These are phyloP conservation scores for Pythium phragmiticola DNA, from an alignment of 352 stramenopile genomes.

Conservation along the genomic window DNA sequence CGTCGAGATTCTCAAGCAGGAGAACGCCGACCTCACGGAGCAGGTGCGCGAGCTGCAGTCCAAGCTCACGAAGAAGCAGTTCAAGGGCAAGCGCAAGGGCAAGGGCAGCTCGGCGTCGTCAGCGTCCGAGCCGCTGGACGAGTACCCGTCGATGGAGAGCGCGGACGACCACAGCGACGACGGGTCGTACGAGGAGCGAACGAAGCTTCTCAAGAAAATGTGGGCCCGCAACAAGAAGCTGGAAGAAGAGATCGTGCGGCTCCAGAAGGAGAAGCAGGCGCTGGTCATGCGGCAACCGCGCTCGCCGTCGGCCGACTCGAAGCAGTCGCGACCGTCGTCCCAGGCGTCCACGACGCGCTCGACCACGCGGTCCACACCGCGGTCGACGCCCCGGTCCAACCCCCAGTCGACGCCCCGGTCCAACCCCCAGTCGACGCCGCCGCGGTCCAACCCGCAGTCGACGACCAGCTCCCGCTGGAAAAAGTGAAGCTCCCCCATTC, in stretches of 20 bases:
- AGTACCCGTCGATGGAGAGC: slow-evolving; percentile 24
- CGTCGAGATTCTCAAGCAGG: slow-evolving; percentile 62
- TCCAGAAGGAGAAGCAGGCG: slow-evolving; percentile 38
- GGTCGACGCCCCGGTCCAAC: no score
- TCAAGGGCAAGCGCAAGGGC: slow-evolving; percentile 20
- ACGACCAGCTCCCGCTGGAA: slow-evolving; percentile 13
- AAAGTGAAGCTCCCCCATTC: slow-evolving; percentile 6
- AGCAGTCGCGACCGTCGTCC: slow-evolving; percentile 7
- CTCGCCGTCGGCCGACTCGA: slow-evolving; percentile 13
- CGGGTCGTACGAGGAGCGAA: slow-evolving; percentile 33
- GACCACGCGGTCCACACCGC: slow-evolving; percentile 2
- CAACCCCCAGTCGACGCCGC: background rate
- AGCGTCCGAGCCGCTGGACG: slow-evolving; percentile 22
- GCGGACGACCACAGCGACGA: slow-evolving; percentile 28
- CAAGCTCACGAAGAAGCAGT: slow-evolving; percentile 31
- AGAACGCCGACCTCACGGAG: slow-evolving; percentile 49
- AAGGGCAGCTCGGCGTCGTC: slow-evolving; percentile 19
- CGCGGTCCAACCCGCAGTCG: slow-evolving; percentile 1
- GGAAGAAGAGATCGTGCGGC: slow-evolving; percentile 43
- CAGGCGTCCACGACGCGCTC: slow-evolving; percentile 10
- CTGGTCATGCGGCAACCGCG: slow-evolving; percentile 22
- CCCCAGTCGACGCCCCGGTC: no score
- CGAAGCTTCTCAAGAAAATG: slow-evolving; percentile 52
- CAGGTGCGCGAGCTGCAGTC: slow-evolving; percentile 62
- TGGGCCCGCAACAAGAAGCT: slow-evolving; percentile 48